Evolutionary conservation across 1,139 yeast species (phyloP), one percentile per base, ranked within the genome.

Genomic region (Diutina ranongensis): DNA sequence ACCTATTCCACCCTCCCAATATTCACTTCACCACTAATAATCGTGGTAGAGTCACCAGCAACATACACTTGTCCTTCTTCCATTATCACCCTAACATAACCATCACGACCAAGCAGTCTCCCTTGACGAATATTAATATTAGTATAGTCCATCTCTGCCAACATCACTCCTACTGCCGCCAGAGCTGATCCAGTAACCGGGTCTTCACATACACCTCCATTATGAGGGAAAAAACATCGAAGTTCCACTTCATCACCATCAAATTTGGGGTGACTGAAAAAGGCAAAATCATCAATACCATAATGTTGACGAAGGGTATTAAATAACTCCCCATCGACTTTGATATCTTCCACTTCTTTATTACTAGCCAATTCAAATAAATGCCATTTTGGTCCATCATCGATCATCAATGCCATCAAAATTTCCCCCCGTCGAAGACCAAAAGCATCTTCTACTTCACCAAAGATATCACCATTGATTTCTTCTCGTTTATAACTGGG

Each of bases 141-240:
- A 20, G 28, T n/a, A 20, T 31, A 15, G 2, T 15, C 34, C 7
- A 12, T 12, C 4, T 31, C 34, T 4, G 34, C 13, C 13, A 31
- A 31, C 13, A 10, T 15, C 36, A 10, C 35, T 62, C 51, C 34
- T 10, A 63, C 49, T 49, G 72, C 59, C 46, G 63, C 73, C n/a
- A 71, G 63, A 12, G 78, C 78, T 50, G 72, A 64, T 2, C 78
- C 79, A 55, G 78, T 73, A 3, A 71, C 78, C 1, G 78, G 77
- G 53, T 73, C 79, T 50, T 74, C 79, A 25, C 28, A 25, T 19
- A 52, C 42, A 1, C 64, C 62, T 8, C 65, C 67, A 3, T 49
- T 51, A 2, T 36, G 46, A 1, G 72, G 70, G 2, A 69, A 68
- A 52, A 72, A 68, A 10, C 71, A 68, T 50, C 79, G 62, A 47